Base-by-base conservation (phyloP, 495 filamentous ascomycete species). In the Emericellopsis terricola region DNA sequence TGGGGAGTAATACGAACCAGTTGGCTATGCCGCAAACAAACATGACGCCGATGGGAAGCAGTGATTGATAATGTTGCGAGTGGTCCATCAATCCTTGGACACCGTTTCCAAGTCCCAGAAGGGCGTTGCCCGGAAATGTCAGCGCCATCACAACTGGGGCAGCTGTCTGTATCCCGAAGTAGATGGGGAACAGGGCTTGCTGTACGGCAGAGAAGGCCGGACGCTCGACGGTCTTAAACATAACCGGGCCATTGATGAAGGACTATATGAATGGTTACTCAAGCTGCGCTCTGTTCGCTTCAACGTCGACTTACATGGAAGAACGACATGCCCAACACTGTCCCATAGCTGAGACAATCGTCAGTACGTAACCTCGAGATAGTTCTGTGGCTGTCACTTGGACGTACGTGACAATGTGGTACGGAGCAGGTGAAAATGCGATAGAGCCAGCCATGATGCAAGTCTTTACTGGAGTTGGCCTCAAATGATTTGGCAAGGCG, bases 191-290 rank as follows among this genome's bases (percentile, higher is more conserved):
- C 46, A 83, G 71, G 44, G 67, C 67, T 21, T 69, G 56, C 57
- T 92, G 87, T 17, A 96, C 64, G 23, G 68, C 61, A 4, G 73
- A 63, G 58, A 96, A 96, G 49, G 85, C 74, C 0, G 81, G 71
- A 8, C 81, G 73, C 8, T 81, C 64, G 31, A 94, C 71, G 36
- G 70, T 65, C 29, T 62, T 65, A 62, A 73, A 94, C 36, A 80
- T 71, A 29, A 85, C 52, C 19, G 78, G 63, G 19, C 81, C 82
- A 36, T 66, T 71, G 38, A 94, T 59, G 55, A 94, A 94, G 39
- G 81, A 79, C 73, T 82, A 41, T 8, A 24, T 11, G 14, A 9
- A 14, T 6, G n/a, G 33, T 35, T 2, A 32, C 17, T 10, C 20
- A 34, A 27, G 30, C 21, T 18, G 13, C 16, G 4, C 14, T 15